These are phyloP conservation scores for Notholithocarpus densiflorus DNA, from an alignment of 306 rosid genomes.

Conservation along the genomic window DNA sequence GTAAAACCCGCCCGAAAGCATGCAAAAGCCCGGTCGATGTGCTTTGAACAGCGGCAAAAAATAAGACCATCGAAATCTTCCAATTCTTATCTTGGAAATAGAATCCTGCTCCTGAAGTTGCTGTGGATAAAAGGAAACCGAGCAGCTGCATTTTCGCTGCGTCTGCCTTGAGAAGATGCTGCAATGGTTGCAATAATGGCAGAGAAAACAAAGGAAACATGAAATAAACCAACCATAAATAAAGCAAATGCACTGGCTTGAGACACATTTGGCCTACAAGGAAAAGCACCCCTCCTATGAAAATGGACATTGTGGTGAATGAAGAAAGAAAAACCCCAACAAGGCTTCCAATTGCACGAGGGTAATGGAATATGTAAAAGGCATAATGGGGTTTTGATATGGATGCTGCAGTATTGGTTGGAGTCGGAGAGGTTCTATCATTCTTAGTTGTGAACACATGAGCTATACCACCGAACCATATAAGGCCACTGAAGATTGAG, in stretches of 20 bases:
- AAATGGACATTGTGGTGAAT: constrained; percentile 61
- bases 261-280: constrained; percentile 66
- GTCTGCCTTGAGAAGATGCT: constrained; percentile 40
- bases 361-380: constrained; percentile 49
- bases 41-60: constrained; percentile 56
- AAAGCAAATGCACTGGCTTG: constrained; percentile 47
- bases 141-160: constrained; percentile 72
- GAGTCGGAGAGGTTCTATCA: constrained; percentile 26
- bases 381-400: constrained; percentile 31
- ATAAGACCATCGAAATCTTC: constrained; percentile 36
- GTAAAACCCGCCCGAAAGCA: constrained; percentile 55
- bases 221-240: constrained; percentile 70
- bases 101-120: constrained; percentile 58
- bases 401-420: neutral
- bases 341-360: constrained; percentile 66
- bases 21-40: constrained; percentile 57
- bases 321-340: constrained; percentile 58
- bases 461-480: constrained; percentile 63
- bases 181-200: constrained; percentile 59
- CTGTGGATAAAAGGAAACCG: constrained; percentile 55
- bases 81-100: constrained; percentile 37
- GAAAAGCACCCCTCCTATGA: constrained; percentile 63
- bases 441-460: constrained; percentile 43
- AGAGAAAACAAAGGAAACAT: constrained; percentile 64
- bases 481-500: constrained; percentile 79